These are phyloP conservation scores for Aspergillus ostianus DNA, from an alignment of 495 filamentous ascomycete species.

Conservation along the genomic window DNA sequence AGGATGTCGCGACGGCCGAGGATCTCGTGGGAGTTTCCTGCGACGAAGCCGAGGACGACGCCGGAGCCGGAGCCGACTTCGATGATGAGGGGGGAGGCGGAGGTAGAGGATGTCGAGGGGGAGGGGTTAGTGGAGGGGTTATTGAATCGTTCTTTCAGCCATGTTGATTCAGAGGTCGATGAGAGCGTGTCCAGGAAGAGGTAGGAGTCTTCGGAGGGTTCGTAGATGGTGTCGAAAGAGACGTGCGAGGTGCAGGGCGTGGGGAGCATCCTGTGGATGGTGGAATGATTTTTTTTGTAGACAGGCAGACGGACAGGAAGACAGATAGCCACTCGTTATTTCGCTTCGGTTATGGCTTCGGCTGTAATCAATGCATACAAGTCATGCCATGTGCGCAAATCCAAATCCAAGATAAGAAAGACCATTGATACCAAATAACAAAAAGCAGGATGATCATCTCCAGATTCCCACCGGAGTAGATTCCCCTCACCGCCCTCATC, in stretches of 20 bases:
- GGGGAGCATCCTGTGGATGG: slow-evolving; percentile 65
- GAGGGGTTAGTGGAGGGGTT: no score
- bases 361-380: no score
- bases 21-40: slow-evolving; percentile 68
- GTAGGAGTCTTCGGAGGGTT: slow-evolving; percentile 92
- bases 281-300: no score
- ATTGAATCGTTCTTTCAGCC: slow-evolving; percentile 60
- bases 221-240: slow-evolving; percentile 80
- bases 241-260: slow-evolving; percentile 92
- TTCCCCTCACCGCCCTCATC: no score
- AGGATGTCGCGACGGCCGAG: slow-evolving; percentile 71
- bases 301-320: no score
- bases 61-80: slow-evolving; percentile 91
- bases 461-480: no score
- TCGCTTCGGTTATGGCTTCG: no score
- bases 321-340: no score
- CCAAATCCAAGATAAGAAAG: no score
- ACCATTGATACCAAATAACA: no score
- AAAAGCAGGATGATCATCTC: no score
- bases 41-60: slow-evolving; percentile 82
- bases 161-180: slow-evolving; percentile 65
- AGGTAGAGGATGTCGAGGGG: slow-evolving; percentile 31
- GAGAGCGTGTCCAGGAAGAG: slow-evolving; percentile 92
- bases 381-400: no score
- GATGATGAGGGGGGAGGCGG: slow-evolving; percentile 64